Conservation (phyloP, 139 green algal species). For the Tetradesmus lagerheimii region DNA sequence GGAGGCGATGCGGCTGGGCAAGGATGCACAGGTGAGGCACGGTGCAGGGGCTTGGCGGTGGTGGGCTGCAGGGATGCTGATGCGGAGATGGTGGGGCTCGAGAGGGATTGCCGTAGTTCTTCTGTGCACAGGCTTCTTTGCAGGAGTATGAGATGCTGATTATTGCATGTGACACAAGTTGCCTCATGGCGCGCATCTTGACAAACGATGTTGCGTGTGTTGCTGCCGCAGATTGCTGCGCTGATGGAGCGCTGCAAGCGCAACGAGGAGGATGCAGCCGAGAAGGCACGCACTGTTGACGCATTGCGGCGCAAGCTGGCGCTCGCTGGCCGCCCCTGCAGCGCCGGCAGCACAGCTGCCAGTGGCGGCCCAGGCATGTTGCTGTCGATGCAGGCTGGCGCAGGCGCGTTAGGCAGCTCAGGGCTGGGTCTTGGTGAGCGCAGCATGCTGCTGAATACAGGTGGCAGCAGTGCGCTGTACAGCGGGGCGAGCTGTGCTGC, state of each 20-base stretch:
- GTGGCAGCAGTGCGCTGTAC: not conserved
- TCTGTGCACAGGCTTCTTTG: not conserved
- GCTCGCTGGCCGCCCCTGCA: not conserved
- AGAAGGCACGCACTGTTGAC: constrained; percentile 71
- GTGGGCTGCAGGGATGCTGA: no score
- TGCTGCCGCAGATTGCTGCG: constrained; percentile 56
- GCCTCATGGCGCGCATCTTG: no score
- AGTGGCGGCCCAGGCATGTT: not conserved
- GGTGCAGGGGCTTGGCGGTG: not conserved
- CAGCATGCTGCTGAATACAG: not conserved
- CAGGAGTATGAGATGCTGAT: no score
- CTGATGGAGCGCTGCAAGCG: constrained; percentile 78
- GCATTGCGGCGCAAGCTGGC: constrained; percentile 66
- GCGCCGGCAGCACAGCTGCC: constrained; percentile 9
- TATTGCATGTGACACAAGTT: no score
- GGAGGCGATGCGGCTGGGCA: constrained; percentile 80
- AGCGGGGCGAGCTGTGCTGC: not conserved
- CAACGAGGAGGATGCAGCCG: constrained; percentile 71
- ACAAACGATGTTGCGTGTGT: no score
- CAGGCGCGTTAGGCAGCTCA: not conserved
- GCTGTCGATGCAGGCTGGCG: not conserved
- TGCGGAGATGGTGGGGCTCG: not conserved
- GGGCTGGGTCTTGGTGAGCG: not conserved
- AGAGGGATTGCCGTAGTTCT: not conserved
- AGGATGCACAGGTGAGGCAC: constrained; percentile 69